These are phyloP conservation scores for Hypomontagnella monticulosa DNA, from an alignment of 495 filamentous ascomycete species.

Conservation along the genomic window DNA sequence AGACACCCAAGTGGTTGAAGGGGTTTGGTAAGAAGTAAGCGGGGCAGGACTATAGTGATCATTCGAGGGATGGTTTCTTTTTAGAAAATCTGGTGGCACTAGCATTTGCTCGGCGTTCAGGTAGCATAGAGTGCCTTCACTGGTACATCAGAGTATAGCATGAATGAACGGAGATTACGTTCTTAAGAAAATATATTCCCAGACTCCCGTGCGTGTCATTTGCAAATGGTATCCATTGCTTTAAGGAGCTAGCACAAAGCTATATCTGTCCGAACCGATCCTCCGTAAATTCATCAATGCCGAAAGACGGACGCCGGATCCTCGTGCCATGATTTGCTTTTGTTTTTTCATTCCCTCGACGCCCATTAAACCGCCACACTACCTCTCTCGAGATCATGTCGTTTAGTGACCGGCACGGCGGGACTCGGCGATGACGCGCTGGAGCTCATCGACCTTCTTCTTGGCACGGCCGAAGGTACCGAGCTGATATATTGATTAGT, in stretches of 20 bases:
- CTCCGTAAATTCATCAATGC: conserved; percentile 42
- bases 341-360: conserved; percentile 25
- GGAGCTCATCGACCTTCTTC: conserved; percentile 98
- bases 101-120: conserved; percentile 30
- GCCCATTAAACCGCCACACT: conserved; percentile 43
- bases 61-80: not conserved
- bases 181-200: conserved; percentile 4
- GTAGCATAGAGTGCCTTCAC: conserved; percentile 6
- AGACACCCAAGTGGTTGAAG: conserved; percentile 78
- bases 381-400: conserved; percentile 49
- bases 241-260: conserved; percentile 30
- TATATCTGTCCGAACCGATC: conserved; percentile 34
- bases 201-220: conserved; percentile 27
- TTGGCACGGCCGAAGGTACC: conserved; percentile 97
- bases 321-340: conserved; percentile 29
- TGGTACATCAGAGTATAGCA: not conserved
- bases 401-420: conserved; percentile 82
- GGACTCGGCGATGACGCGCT: conserved; percentile 95
- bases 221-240: conserved; percentile 23
- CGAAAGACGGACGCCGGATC: conserved; percentile 44
- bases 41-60: not conserved
- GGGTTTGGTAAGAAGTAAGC: conserved; percentile 63
- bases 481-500: conserved; percentile 64
- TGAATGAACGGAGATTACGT: not conserved
- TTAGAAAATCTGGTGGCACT: not conserved